These are phyloP conservation scores for Penicillium cataractarum DNA, from an alignment of 495 filamentous ascomycete species.

Conservation along the genomic window DNA sequence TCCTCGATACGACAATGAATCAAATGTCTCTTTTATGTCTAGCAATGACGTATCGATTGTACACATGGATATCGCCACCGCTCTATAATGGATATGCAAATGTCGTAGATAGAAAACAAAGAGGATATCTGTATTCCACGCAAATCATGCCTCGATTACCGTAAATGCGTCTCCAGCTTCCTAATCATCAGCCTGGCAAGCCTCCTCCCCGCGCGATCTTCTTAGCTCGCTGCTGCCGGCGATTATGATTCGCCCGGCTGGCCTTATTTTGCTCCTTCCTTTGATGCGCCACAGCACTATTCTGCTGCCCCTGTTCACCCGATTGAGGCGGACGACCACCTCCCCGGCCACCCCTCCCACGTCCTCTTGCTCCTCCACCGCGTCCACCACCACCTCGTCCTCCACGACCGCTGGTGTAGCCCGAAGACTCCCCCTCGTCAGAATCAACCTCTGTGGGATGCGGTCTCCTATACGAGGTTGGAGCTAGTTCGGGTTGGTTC, in stretches of 20 bases:
- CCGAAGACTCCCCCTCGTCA: constrained; percentile 29
- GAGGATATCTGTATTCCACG: not conserved
- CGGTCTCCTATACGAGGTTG: constrained; percentile 59
- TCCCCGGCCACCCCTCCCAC: constrained; percentile 59
- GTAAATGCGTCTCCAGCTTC: not conserved
- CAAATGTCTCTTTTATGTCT: constrained; percentile 14
- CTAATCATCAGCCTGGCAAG: constrained; percentile 46
- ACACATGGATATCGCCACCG: constrained; percentile 11
- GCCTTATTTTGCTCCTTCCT: constrained; percentile 81
- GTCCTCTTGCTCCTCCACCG: constrained; percentile 45
- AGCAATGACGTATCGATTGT: not conserved
- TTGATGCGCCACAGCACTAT: constrained; percentile 62
- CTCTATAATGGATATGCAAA: constrained; percentile 19
- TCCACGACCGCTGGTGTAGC: constrained; percentile 55
- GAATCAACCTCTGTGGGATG: constrained; percentile 35
- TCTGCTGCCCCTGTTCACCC: constrained; percentile 53
- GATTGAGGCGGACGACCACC: constrained; percentile 47
- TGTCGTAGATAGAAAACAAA: not conserved
- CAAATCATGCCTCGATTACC: not conserved
- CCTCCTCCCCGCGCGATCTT: constrained; percentile 73
- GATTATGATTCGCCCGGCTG: constrained; percentile 76
- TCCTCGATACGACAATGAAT: constrained; percentile 21
- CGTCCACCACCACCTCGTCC: constrained; percentile 53
- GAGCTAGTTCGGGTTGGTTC: constrained; percentile 59
- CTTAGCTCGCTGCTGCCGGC: constrained; percentile 72